Evolutionary conservation across 257 asterid genomes (phyloP).

Genomic region (Scutellaria baicalensis): DNA sequence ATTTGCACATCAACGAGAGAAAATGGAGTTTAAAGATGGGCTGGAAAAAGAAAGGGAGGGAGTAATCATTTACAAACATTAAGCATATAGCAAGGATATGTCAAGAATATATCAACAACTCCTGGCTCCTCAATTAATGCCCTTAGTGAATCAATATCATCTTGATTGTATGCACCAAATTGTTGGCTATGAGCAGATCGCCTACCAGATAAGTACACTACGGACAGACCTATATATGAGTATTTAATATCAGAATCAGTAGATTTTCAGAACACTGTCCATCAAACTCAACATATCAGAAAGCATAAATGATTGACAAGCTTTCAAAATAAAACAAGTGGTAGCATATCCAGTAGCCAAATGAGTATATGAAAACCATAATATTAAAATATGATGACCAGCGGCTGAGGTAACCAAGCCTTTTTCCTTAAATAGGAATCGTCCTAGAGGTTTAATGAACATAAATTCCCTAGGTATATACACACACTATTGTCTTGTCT

Average conservation of each 20-base stretch:
- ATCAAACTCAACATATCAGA: neutral
- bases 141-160: conserved; percentile 90
- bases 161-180: conserved; percentile 76
- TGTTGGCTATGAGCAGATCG: conserved; percentile 54
- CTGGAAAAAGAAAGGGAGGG: neutral
- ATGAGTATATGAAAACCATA: neutral
- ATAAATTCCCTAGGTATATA: neutral
- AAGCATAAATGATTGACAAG: conserved; percentile 13
- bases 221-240: conserved; percentile 59
- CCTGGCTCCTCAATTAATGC: conserved; percentile 89
- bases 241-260: conserved; percentile 15
- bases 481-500: neutral
- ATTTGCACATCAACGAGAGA: neutral
- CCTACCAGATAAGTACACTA: conserved; percentile 87
- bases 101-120: conserved; percentile 72
- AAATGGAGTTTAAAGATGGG: neutral
- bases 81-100: conserved; percentile 65
- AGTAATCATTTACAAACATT: neutral
- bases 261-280: conserved; percentile 1
- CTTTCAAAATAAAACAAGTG: neutral
- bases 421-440: neutral
- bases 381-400: neutral
- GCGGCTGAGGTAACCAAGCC: neutral
- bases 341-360: conserved; percentile 1
- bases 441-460: conserved; percentile 3